Percentiles rank a stretch among this genome's conserved stretches.
These are phyloP conservation scores for Starmerella tilneyi DNA, from an alignment of 805 yeast genomes.

Conservation along the genomic window DNA sequence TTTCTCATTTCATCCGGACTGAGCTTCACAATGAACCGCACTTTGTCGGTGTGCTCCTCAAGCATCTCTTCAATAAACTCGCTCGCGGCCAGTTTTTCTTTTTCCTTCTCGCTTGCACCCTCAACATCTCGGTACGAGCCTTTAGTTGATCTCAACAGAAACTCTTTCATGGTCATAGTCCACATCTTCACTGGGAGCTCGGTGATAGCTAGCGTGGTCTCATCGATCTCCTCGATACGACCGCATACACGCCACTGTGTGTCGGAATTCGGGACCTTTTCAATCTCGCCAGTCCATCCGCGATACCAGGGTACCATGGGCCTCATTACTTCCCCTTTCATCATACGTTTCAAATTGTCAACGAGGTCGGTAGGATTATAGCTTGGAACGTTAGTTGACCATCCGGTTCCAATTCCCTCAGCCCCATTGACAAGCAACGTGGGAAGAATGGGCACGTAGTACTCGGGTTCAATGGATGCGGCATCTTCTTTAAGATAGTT, in stretches of 20 bases:
- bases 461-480: conserved; percentile 85
- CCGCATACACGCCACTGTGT: conserved; percentile 74
- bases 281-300: conserved; percentile 86
- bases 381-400: conserved; percentile 90
- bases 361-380: conserved; percentile 81
- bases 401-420: conserved; percentile 98
- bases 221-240: conserved; percentile 67
- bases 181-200: conserved; percentile 88
- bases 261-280: conserved; percentile 38
- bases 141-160: conserved; percentile 53
- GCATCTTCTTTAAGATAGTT: conserved; percentile 86
- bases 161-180: conserved; percentile 87
- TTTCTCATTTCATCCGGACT: conserved; percentile 74
- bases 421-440: conserved; percentile 91
- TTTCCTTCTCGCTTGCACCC: conserved; percentile 45
- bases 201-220: conserved; percentile 72
- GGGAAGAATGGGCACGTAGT: conserved; percentile 91
- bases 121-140: conserved; percentile 28
- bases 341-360: conserved; percentile 56
- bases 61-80: conserved; percentile 86
- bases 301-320: conserved; percentile 88
- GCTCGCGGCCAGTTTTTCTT: conserved; percentile 34
- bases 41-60: conserved; percentile 73
- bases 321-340: conserved; percentile 58
- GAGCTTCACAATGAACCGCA: conserved; percentile 68